phyloP scores from a whole-genome alignment of 495 filamentous ascomycete species.

The Aspergillus avenaceus region DNA sequence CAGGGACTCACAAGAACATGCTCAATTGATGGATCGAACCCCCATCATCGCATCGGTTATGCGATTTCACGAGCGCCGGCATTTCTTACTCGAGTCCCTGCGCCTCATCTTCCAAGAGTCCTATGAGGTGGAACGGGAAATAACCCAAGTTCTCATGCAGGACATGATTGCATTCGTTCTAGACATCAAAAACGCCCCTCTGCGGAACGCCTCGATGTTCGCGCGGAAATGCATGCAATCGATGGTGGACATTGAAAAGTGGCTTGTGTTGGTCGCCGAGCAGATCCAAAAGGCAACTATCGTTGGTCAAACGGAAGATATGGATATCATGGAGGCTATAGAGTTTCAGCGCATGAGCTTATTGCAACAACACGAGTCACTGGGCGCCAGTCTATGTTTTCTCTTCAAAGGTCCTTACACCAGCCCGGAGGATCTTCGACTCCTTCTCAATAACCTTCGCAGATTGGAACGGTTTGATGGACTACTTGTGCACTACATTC shows the following conservation, averaged over 20 bases:
- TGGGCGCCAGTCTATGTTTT: constrained; percentile 71
- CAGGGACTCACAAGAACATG: constrained; percentile 61
- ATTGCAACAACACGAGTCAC: constrained; percentile 78
- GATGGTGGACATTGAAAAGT: constrained; percentile 69
- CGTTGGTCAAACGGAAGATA: constrained; percentile 54
- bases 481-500: constrained; percentile 71
- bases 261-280: constrained; percentile 67
- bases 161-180: constrained; percentile 40
- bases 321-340: constrained; percentile 63
- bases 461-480: constrained; percentile 69
- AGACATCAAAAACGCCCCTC: constrained; percentile 37
- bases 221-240: constrained; percentile 63
- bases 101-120: constrained; percentile 67
- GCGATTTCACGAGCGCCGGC: constrained; percentile 76
- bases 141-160: constrained; percentile 36
- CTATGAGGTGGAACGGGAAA: constrained; percentile 52
- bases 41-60: constrained; percentile 71
- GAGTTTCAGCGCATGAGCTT: constrained; percentile 70
- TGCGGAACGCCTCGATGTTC: constrained; percentile 50
- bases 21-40: constrained; percentile 60
- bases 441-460: constrained; percentile 60
- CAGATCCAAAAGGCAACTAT: constrained; percentile 65
- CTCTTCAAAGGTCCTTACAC: constrained; percentile 72
- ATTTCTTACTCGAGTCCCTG: constrained; percentile 75
- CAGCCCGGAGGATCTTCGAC: constrained; percentile 63